phyloP scores from a whole-genome alignment of 257 asterid genomes.

The Parsonsia alboflavescens region DNA sequence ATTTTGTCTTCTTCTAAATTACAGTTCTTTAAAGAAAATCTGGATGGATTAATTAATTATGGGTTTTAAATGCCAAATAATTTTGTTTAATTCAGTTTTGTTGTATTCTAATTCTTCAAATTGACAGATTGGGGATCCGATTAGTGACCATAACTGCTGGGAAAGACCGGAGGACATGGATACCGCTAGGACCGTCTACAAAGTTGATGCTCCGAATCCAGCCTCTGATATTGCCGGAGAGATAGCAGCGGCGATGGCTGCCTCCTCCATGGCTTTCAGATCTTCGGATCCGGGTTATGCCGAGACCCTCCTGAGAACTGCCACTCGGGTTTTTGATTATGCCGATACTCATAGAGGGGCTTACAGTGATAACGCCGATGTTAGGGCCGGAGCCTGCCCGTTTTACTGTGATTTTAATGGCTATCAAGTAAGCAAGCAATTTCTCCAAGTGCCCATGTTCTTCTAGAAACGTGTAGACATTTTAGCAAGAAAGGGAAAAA shows the following conservation, averaged over 20 bases:
- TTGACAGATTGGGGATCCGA: conserved; percentile 89
- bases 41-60: background rate
- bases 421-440: conserved; percentile 55
- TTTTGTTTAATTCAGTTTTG: background rate
- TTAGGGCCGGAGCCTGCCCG: conserved; percentile 73
- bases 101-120: background rate
- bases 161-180: conserved; percentile 99
- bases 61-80: background rate
- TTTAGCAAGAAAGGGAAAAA: background rate
- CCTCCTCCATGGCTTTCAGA: conserved; percentile 75
- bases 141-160: conserved; percentile 85
- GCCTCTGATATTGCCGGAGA: conserved; percentile 98
- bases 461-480: background rate
- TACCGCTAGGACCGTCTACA: conserved; percentile 78
- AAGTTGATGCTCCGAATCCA: conserved; percentile 90
- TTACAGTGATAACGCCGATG: conserved; percentile 67
- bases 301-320: conserved; percentile 54
- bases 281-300: conserved; percentile 73
- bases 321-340: conserved; percentile 60
- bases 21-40: background rate
- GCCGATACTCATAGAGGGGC: conserved; percentile 90
- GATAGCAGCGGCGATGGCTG: conserved; percentile 98
- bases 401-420: conserved; percentile 96
- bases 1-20: background rate
- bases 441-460: background rate